Percentiles rank a stretch among this genome's conserved stretches.
These are phyloP conservation scores for Antitrichia curtipendula DNA, from an alignment of 225 moss, liverwort and hornwort genomes.

Conservation along the genomic window DNA sequence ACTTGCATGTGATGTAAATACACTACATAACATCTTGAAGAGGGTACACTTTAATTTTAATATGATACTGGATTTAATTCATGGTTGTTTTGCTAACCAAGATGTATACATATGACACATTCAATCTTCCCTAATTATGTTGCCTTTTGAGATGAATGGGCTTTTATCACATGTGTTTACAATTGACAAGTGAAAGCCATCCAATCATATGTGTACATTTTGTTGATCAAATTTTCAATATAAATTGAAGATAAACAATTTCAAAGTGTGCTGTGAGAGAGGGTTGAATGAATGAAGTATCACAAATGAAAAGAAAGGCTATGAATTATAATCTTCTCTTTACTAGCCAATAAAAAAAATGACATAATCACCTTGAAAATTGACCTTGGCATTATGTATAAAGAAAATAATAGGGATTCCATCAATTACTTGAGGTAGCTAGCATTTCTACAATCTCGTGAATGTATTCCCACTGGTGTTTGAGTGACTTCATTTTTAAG, in stretches of 20 bases:
- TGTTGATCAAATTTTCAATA: neutral
- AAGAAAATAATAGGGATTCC: neutral
- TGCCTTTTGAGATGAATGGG: too few species aligned
- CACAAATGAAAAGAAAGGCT: neutral
- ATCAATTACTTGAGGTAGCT: constrained; percentile 49
- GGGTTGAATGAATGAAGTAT: neutral
- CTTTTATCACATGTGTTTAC: neutral
- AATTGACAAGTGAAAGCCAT: neutral
- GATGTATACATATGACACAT: too few species aligned
- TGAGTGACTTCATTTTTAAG: neutral
- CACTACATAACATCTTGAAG: neutral
- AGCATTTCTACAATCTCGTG: constrained; percentile 61
- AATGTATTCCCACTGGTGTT: constrained; percentile 33
- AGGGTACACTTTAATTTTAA: too few species aligned
- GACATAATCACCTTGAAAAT: neutral
- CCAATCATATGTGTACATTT: too few species aligned
- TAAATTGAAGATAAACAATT: neutral
- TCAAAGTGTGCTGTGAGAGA: neutral
- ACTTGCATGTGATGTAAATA: neutral
- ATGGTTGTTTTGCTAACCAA: too few species aligned
- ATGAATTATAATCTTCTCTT: neutral
- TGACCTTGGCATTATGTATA: neutral
- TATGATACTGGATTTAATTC: too few species aligned
- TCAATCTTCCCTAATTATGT: too few species aligned
- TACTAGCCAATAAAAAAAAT: neutral